Conservation (phyloP, 1,284 basidiomycete genomes). For the Schizopora paradoxa region DNA sequence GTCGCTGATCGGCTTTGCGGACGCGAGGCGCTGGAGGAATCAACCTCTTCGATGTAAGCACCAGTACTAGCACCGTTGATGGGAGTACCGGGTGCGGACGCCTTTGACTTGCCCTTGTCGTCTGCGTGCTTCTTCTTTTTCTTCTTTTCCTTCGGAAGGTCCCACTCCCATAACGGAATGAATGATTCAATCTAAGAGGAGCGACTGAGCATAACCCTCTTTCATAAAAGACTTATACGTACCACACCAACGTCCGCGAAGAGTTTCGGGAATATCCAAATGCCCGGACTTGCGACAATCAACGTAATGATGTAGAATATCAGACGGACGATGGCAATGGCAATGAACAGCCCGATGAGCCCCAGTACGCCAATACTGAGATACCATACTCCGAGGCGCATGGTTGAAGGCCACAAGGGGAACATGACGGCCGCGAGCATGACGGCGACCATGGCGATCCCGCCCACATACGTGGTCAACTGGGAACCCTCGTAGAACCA, state of each 20-base stretch:
- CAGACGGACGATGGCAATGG: conserved; percentile 84
- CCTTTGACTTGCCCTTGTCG: conserved; percentile 24
- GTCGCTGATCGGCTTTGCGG: conserved; percentile 55
- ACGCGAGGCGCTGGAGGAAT: conserved; percentile 48
- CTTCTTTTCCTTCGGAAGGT: conserved; percentile 86
- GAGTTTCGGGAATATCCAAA: conserved; percentile 98
- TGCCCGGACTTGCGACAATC: conserved; percentile 81
- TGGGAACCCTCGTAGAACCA: conserved; percentile 98
- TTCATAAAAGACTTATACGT: conserved; percentile 40
- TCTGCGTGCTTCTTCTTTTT: conserved; percentile 65
- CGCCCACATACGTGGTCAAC: conserved; percentile 90
- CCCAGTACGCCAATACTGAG: conserved; percentile 85
- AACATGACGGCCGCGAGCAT: conserved; percentile 99
- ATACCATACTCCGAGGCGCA: conserved; percentile 97
- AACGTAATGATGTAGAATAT: conserved; percentile 95
- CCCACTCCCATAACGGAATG: conserved; percentile 97
- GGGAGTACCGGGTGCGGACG: conserved; percentile 21
- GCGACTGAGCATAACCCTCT: conserved; percentile 3
- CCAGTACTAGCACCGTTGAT: conserved; percentile 26
- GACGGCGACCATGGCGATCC: conserved; percentile 85
- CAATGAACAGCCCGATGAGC: conserved; percentile 89
- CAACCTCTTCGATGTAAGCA: conserved; percentile 51
- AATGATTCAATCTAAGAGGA: conserved; percentile 87
- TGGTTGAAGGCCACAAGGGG: conserved; percentile 91
- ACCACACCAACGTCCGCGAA: conserved; percentile 99